phyloP scores from a whole-genome alignment of 768 basidiomycete genomes.

The Cyclocybe aegerita region DNA sequence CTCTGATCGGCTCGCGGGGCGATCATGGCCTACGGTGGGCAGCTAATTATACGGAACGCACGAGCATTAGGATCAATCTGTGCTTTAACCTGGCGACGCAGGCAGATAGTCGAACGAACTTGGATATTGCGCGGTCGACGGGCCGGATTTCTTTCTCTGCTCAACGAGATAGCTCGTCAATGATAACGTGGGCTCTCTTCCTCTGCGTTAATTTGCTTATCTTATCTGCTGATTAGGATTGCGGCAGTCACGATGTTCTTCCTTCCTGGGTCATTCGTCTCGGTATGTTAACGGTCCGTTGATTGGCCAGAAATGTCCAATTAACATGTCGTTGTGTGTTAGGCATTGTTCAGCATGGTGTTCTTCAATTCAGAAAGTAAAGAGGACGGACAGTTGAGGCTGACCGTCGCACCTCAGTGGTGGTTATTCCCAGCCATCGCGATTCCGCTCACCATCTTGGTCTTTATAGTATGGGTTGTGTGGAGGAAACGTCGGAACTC shows the following conservation, averaged over 20 bases:
- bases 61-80: slow-evolving; percentile 15
- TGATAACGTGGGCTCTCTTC: slow-evolving; percentile 13
- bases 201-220: neutral
- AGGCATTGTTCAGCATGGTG: slow-evolving; percentile 17
- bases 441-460: slow-evolving; percentile 14
- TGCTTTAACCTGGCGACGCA: slow-evolving; percentile 13
- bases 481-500: neutral
- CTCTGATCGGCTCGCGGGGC: neutral
- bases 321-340: neutral
- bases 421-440: slow-evolving; percentile 14
- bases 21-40: slow-evolving; percentile 1
- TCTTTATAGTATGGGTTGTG: slow-evolving; percentile 11
- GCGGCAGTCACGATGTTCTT: slow-evolving; percentile 18
- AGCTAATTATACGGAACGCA: slow-evolving; percentile 10
- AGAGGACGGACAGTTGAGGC: neutral
- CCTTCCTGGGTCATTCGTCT: slow-evolving; percentile 18
- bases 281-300: neutral
- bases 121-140: slow-evolving; percentile 13
- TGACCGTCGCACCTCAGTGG: slow-evolving; percentile 8
- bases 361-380: slow-evolving; percentile 11
- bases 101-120: slow-evolving; percentile 13
- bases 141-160: slow-evolving; percentile 11
- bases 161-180: slow-evolving; percentile 16
- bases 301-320: neutral
- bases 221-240: slow-evolving; percentile 7